Evolutionary conservation across 192 early-diverging fungal species (phyloP).

Genomic region (Coemansia sp.): DNA sequence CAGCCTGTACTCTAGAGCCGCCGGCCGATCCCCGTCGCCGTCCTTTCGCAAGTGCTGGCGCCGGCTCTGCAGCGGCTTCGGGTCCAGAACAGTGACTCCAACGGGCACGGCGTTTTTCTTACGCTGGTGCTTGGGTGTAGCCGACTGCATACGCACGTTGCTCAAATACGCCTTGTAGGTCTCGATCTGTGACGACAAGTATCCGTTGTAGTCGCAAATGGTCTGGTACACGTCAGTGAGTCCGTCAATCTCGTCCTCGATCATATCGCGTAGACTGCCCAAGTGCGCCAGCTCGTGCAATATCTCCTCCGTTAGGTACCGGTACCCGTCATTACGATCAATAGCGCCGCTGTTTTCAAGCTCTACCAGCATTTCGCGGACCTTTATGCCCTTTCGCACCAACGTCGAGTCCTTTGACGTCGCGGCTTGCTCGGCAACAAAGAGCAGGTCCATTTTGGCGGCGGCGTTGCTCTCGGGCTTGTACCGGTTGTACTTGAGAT

Average conservation of each 20-base stretch:
- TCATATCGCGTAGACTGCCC: constrained; percentile 86
- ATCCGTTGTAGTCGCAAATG: constrained; percentile 94
- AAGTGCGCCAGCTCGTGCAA: constrained; percentile 86
- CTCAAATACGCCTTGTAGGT: constrained; percentile 93
- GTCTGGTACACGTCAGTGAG: constrained; percentile 89
- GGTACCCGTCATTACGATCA: constrained; percentile 72
- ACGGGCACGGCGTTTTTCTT: constrained; percentile 59
- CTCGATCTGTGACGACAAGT: constrained; percentile 84
- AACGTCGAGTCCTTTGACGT: constrained; percentile 84
- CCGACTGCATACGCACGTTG: constrained; percentile 78
- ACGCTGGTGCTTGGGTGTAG: constrained; percentile 65
- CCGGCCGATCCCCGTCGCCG: constrained; percentile 6
- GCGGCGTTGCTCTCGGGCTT: constrained; percentile 53
- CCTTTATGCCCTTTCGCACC: constrained; percentile 94
- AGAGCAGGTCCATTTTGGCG: constrained; percentile 59
- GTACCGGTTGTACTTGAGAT: constrained; percentile 57
- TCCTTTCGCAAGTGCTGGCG: constrained; percentile 29
- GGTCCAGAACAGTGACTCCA: constrained; percentile 63
- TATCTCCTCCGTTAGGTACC: constrained; percentile 86
- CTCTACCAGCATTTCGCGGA: constrained; percentile 90
- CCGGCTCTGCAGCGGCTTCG: constrained; percentile 37
- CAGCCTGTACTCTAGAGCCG: constrained; percentile 72
- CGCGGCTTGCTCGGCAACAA: constrained; percentile 80
- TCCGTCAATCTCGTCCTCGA: constrained; percentile 75
- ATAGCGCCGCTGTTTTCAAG: constrained; percentile 78